Evolutionary conservation across 2,329 filamentous ascomycete genomes (phyloP).

Genomic region (Clonostachys rosea): DNA sequence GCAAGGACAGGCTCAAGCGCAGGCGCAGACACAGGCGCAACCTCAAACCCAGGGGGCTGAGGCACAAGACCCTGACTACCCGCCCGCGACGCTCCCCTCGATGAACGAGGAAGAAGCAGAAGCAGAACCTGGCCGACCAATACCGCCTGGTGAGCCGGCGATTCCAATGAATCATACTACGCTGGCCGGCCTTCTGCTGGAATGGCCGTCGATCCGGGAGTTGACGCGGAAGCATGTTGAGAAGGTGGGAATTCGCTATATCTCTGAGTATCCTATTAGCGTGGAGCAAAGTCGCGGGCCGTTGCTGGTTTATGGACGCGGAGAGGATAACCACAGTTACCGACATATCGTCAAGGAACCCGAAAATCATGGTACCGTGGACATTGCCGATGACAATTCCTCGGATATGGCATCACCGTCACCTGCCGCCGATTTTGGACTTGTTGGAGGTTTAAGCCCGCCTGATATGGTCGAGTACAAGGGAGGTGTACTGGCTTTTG

Average conservation of each 20-base stretch:
- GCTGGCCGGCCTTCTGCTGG: slow-evolving; percentile 76
- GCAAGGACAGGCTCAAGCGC: neutral
- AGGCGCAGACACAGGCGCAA: neutral
- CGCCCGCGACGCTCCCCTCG: slow-evolving; percentile 10
- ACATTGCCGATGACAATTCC: slow-evolving; percentile 36
- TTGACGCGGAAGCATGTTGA: slow-evolving; percentile 52
- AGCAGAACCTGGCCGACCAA: slow-evolving; percentile 43
- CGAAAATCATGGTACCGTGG: slow-evolving; percentile 24
- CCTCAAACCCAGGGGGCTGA: neutral
- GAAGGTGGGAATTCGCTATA: slow-evolving; percentile 44
- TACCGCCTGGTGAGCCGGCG: slow-evolving; percentile 56
- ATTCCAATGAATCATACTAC: slow-evolving; percentile 87
- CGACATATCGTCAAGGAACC: slow-evolving; percentile 36
- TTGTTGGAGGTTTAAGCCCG: slow-evolving; percentile 46
- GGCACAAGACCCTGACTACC: neutral
- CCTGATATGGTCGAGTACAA: slow-evolving; percentile 32
- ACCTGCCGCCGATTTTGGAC: slow-evolving; percentile 54
- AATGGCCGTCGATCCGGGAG: slow-evolving; percentile 63
- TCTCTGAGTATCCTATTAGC: slow-evolving; percentile 71
- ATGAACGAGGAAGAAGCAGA: slow-evolving; percentile 41
- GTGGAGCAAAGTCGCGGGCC: slow-evolving; percentile 71
- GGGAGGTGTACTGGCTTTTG: slow-evolving; percentile 27
- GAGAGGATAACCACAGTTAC: slow-evolving; percentile 65
- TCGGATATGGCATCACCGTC: slow-evolving; percentile 50
- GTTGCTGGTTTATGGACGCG: slow-evolving; percentile 71